These are phyloP conservation scores for Barnettozyma siamensis DNA, from an alignment of 805 yeast genomes.

Conservation along the genomic window DNA sequence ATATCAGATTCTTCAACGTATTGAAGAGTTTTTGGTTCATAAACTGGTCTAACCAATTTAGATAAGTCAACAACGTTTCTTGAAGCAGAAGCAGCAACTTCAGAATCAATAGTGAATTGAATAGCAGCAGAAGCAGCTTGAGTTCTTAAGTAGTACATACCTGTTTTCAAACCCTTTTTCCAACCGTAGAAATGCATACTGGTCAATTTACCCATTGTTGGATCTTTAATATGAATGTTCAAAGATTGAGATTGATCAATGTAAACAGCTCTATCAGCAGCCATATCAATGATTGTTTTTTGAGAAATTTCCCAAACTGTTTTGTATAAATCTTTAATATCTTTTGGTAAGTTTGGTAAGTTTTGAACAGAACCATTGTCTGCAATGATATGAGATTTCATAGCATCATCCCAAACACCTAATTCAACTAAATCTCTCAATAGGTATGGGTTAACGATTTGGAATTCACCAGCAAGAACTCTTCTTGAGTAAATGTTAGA, in stretches of 20 bases:
- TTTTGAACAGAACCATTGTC: conserved; percentile 83
- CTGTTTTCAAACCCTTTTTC: conserved; percentile 97
- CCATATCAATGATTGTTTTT: conserved; percentile 76
- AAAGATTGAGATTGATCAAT: conserved; percentile 90
- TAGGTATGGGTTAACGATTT: conserved; percentile 83
- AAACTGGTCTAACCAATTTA: conserved; percentile 34
- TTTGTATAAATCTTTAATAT: conserved; percentile 72
- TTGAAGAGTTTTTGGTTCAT: conserved; percentile 24
- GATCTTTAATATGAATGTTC: conserved; percentile 77
- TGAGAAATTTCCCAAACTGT: conserved; percentile 98
- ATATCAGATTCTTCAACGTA: conserved; percentile 12
- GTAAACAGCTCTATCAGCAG: conserved; percentile 76
- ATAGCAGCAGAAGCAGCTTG: conserved; percentile 97
- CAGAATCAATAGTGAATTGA: conserved; percentile 79
- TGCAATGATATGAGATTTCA: conserved; percentile 71
- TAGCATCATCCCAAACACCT: conserved; percentile 75
- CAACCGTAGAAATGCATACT: conserved; percentile 99
- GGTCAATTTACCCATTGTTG: conserved; percentile 95
- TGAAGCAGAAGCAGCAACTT: conserved; percentile 95
- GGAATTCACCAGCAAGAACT: conserved; percentile 90
- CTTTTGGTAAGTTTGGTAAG: conserved; percentile 67
- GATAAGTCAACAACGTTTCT: conserved; percentile 32
- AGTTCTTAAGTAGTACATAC: conserved; percentile 96
- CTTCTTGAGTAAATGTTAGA: conserved; percentile 89
- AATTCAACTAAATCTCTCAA: conserved; percentile 74